These are phyloP conservation scores for Paraleonurus japonicus DNA, from an alignment of 257 asterid genomes.

Conservation along the genomic window DNA sequence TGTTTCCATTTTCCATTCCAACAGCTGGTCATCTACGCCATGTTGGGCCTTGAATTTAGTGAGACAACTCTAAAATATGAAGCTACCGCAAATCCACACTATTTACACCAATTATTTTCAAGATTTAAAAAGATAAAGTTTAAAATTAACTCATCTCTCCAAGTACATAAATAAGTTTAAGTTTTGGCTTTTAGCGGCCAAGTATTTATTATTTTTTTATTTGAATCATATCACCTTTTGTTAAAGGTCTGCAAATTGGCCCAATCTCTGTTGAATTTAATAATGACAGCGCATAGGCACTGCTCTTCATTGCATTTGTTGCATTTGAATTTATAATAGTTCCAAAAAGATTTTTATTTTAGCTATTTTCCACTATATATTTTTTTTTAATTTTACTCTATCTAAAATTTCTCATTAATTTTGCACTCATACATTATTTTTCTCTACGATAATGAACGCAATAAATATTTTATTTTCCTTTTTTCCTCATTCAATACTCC, in stretches of 20 bases:
- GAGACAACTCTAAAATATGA: background rate
- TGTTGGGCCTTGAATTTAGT: background rate
- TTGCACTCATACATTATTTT: no score
- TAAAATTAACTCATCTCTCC: background rate
- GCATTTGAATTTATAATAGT: no score
- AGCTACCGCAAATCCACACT: background rate
- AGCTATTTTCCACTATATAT: no score
- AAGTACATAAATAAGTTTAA: background rate
- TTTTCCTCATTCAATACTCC: no score
- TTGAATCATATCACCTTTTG: conserved; percentile 24
- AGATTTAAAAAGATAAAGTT: background rate
- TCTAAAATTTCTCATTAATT: no score
- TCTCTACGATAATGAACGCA: no score
- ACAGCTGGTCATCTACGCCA: conserved; percentile 6
- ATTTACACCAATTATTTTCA: background rate
- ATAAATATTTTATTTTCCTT: no score
- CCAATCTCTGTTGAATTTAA: conserved; percentile 22
- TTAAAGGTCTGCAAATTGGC: conserved; percentile 29
- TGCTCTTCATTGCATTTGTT: no score
- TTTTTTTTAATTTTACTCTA: no score
- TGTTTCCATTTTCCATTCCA: conserved; percentile 14
- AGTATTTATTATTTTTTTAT: background rate
- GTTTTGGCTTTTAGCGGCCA: background rate
- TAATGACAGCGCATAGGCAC: conserved; percentile 22
- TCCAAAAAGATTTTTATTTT: no score